Evolutionary conservation across 2,329 filamentous ascomycete species (phyloP).

Genomic region (Colletotrichum spinosum): DNA sequence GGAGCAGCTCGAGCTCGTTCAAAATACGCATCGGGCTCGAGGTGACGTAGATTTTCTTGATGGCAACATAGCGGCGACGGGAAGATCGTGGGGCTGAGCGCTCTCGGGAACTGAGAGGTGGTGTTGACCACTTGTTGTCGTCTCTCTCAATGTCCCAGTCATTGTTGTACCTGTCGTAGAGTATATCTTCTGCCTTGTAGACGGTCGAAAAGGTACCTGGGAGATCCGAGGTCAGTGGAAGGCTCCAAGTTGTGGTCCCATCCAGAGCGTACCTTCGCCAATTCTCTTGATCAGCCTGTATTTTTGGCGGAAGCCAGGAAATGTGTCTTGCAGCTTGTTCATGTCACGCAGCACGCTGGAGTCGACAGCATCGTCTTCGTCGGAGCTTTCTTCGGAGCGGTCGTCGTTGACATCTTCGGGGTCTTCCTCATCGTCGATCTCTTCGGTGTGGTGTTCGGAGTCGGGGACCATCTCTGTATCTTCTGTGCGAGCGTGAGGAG

Average conservation of each 20-base stretch:
- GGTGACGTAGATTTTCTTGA: conserved; percentile 99
- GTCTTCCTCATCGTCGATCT: conserved; percentile 52
- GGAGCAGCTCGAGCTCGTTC: conserved; percentile 94
- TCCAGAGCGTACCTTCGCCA: conserved; percentile 78
- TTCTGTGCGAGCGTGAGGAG: conserved; percentile 52
- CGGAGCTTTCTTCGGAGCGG: conserved; percentile 59
- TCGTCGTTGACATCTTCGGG: conserved; percentile 52
- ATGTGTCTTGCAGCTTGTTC: conserved; percentile 82
- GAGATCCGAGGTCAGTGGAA: neutral
- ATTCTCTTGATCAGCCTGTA: conserved; percentile 97
- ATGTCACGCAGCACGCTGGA: conserved; percentile 85
- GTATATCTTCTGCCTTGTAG: conserved; percentile 96
- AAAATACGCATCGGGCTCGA: conserved; percentile 93
- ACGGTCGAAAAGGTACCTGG: conserved; percentile 97
- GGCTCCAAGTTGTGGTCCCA: neutral
- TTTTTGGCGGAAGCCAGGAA: conserved; percentile 83
- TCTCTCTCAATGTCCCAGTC: conserved; percentile 83
- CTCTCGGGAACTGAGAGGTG: conserved; percentile 66
- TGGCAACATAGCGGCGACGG: conserved; percentile 76
- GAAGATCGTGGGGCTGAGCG: conserved; percentile 41
- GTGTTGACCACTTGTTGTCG: conserved; percentile 74
- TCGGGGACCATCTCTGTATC: conserved; percentile 63
- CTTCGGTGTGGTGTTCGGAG: conserved; percentile 51
- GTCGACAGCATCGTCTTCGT: conserved; percentile 74
- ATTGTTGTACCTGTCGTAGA: conserved; percentile 86